Evolutionary conservation across 805 yeast genomes (phyloP), one percentile per base, ranked within the genome.

Genomic region (Yamadazyma phyllophila): DNA sequence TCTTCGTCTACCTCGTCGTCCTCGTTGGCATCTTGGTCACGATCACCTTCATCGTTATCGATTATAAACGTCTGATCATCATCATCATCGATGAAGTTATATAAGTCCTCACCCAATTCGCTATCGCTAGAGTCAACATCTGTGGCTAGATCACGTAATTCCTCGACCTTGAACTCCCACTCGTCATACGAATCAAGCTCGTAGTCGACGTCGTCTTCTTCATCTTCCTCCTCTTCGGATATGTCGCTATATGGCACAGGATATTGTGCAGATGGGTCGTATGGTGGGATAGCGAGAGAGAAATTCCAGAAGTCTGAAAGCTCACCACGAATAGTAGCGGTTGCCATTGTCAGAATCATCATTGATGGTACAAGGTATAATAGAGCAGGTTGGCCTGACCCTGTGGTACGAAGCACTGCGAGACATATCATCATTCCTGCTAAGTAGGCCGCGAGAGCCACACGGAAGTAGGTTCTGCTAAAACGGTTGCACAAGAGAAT

Each of bases 311-410:
- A 43, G 15, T 57, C 48, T 0, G 41, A 50, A 15, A 76, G 50
- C 24, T 82, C 85, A 1, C 75, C 75, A 20, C 61, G 61, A 3
- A 44, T n/a, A n/a, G 54, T 40, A 0, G 79, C 78, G 0, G 63
- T 52, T 0, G 55, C 31, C 0, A 62, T n/a, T 0, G 73, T 66
- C 37, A 37, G 33, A 7, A 17, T 26, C 5, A 37, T 4, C 9
- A 67, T 37, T n/a, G 53, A 35, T 4, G 90, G 90, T 3, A 81
- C 81, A 20, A 84, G 60, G 56, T 82, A 84, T 14, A 85, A 57
- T 49, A 85, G 63, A 0, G 89, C 89, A 1, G 90, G 90, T 60
- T 83, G 90, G 0, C 82, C 88, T 9, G 55, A 59, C 1, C 71
- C 54, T 49, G 55, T 76, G 3, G 55, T 41, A 27, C 65, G 62